phyloP scores from a whole-genome alignment of 202 grass and related monocot genomes.

The Thinopyrum obtusiflorum region DNA sequence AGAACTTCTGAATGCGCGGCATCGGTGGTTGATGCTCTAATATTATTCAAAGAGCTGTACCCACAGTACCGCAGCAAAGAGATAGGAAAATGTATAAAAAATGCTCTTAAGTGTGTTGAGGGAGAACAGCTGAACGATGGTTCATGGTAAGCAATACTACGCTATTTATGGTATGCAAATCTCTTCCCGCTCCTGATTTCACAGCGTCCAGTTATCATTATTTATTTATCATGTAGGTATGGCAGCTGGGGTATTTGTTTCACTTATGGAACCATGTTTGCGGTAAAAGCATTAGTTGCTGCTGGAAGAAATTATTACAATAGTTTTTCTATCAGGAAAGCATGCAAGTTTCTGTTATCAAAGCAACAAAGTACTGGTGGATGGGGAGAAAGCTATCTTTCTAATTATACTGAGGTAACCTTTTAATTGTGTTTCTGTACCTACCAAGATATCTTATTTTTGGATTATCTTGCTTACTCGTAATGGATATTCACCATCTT shows the following conservation, averaged over 20 bases:
- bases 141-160: constrained; percentile 20
- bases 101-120: constrained; percentile 14
- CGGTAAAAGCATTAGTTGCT: constrained; percentile 15
- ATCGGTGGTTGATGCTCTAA: constrained; percentile 16
- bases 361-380: constrained; percentile 35
- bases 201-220: neutral
- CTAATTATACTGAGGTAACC: neutral
- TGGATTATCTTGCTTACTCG: too few species aligned
- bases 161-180: neutral
- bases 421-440: too few species aligned
- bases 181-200: neutral
- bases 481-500: too few species aligned
- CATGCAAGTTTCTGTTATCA: constrained; percentile 35
- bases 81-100: neutral
- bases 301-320: constrained; percentile 31
- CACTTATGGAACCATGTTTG: constrained; percentile 31
- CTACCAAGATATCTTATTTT: too few species aligned
- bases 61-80: neutral
- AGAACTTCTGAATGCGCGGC: constrained; percentile 32
- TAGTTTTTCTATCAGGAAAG: constrained; percentile 17
- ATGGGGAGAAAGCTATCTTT: constrained; percentile 44
- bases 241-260: constrained; percentile 42
- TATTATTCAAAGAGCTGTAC: constrained; percentile 14
- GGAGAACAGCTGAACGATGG: constrained; percentile 15
- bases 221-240: constrained; percentile 6